Conservation (phyloP, 2,329 filamentous ascomycete species). For the Paecilomyces formosus region DNA sequence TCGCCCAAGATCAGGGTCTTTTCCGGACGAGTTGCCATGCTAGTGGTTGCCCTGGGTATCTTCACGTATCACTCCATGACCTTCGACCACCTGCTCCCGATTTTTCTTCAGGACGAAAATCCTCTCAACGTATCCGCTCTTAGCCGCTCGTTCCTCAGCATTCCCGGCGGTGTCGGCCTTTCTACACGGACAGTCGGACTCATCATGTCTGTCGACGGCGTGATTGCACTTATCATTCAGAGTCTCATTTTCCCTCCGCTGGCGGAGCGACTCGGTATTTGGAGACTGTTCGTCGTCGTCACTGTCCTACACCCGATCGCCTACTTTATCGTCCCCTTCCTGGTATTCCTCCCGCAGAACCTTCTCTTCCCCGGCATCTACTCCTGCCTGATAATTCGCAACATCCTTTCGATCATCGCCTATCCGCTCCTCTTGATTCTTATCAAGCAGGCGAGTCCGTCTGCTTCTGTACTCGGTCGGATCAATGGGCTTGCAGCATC, state of each 20-base stretch:
- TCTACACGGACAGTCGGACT: slow-evolving; percentile 59
- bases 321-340: slow-evolving; percentile 63
- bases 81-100: slow-evolving; percentile 84
- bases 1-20: slow-evolving; percentile 39
- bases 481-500: slow-evolving; percentile 68
- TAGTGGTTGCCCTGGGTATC: slow-evolving; percentile 75
- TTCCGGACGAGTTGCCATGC: slow-evolving; percentile 60
- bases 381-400: slow-evolving; percentile 56
- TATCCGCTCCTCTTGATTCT: slow-evolving; percentile 64
- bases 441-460: slow-evolving; percentile 63
- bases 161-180: slow-evolving; percentile 58
- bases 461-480: slow-evolving; percentile 55
- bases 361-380: slow-evolving; percentile 58
- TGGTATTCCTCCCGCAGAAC: slow-evolving; percentile 50
- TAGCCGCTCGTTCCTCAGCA: slow-evolving; percentile 43
- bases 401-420: slow-evolving; percentile 60
- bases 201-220: slow-evolving; percentile 62
- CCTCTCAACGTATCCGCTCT: slow-evolving; percentile 21
- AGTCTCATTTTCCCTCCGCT: slow-evolving; percentile 61
- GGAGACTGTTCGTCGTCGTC: slow-evolving; percentile 58
- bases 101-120: slow-evolving; percentile 74
- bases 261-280: slow-evolving; percentile 58
- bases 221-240: slow-evolving; percentile 67
- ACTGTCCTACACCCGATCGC: slow-evolving; percentile 59
- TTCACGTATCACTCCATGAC: slow-evolving; percentile 96